A percentile compares a stretch with the other conserved stretches of the same genome.
phyloP scores from a whole-genome alignment of 331 rosid genomes.

The Rosa hybrid region DNA sequence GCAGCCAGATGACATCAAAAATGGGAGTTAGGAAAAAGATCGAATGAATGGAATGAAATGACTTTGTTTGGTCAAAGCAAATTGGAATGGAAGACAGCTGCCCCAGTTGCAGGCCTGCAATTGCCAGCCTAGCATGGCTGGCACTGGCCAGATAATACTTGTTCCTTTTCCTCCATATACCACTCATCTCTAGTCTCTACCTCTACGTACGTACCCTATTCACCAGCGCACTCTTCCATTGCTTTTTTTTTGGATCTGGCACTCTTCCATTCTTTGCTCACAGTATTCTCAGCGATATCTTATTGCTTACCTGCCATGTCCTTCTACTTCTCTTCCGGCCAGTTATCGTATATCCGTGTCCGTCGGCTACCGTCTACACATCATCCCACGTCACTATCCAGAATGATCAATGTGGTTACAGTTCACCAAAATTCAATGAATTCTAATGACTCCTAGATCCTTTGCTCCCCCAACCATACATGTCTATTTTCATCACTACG shows the following conservation, averaged over 20 bases:
- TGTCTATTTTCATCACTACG: too few relatives aligned
- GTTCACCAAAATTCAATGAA: background rate
- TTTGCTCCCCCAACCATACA: too few relatives aligned
- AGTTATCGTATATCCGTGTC: too few relatives aligned
- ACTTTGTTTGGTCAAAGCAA: conserved; percentile 32
- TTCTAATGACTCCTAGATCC: background rate
- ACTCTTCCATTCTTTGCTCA: too few relatives aligned
- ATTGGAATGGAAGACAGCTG: conserved; percentile 61
- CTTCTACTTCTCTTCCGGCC: background rate
- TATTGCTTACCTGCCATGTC: too few relatives aligned
- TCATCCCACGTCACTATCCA: too few relatives aligned
- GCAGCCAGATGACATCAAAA: background rate
- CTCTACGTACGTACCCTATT: background rate
- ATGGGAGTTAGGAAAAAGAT: conserved; percentile 10
- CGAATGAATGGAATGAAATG: background rate
- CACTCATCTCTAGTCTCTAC: too few relatives aligned
- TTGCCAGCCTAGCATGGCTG: conserved; percentile 6
- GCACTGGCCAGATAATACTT: background rate
- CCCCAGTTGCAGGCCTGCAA: conserved; percentile 14
- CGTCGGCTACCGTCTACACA: too few relatives aligned
- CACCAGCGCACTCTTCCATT: background rate
- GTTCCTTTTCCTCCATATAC: too few relatives aligned
- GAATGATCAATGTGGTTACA: background rate
- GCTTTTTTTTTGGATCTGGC: background rate
- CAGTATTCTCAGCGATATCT: too few relatives aligned